These are phyloP conservation scores for Pseudocercospora cruenta DNA, from an alignment of 2,329 filamentous ascomycete species.

Conservation along the genomic window DNA sequence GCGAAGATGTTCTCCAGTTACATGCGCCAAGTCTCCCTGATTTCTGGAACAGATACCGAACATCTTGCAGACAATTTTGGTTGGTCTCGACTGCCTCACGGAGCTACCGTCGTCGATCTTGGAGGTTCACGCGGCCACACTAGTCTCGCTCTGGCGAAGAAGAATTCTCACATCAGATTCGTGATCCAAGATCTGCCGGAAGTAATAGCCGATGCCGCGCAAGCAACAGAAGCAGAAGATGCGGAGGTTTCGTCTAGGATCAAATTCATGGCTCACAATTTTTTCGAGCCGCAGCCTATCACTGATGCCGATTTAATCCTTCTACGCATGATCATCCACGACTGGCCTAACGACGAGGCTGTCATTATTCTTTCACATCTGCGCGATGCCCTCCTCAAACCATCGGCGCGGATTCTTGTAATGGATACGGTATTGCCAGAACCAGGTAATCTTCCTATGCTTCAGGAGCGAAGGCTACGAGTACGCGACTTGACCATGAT, in stretches of 20 bases:
- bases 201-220: neutral
- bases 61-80: too few species aligned
- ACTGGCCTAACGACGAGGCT: conserved; percentile 27
- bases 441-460: conserved; percentile 3
- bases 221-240: neutral
- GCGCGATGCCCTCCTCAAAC: conserved; percentile 20
- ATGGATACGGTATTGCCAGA: conserved; percentile 28
- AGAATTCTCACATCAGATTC: conserved; percentile 10
- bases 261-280: conserved; percentile 28
- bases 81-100: too few species aligned
- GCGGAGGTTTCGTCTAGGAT: neutral
- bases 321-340: conserved; percentile 24
- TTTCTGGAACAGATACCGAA: too few species aligned
- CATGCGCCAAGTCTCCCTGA: too few species aligned
- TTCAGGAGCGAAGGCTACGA: neutral
- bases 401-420: conserved; percentile 30
- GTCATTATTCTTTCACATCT: conserved; percentile 27
- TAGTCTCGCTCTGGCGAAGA: conserved; percentile 5
- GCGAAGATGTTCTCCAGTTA: too few species aligned
- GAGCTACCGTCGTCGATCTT: neutral
- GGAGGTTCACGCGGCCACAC: conserved; percentile 28
- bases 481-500: conserved; percentile 17
- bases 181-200: conserved; percentile 15
- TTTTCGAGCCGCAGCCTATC: conserved; percentile 32
- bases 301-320: conserved; percentile 35